A percentile compares a stretch with the other conserved stretches of the same genome.
phyloP scores from a whole-genome alignment of 768 basidiomycete genomes.

The Phaeotremella fagi region DNA sequence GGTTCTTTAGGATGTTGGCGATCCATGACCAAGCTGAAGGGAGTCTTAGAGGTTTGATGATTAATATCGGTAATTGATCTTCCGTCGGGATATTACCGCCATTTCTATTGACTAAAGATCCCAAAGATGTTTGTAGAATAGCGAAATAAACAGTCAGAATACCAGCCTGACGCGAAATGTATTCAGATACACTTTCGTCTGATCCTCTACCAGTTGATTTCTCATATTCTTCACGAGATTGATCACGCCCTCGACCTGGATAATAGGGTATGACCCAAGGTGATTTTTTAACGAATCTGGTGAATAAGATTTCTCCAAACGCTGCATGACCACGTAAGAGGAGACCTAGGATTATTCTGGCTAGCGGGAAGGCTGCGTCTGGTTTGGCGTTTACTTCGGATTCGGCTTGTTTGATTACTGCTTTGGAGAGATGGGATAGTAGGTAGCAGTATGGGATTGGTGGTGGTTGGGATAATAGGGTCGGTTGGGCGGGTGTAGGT shows the following conservation, averaged over 20 bases:
- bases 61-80: slow-evolving; percentile 25
- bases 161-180: slow-evolving; percentile 65
- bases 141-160: slow-evolving; percentile 83
- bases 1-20: slow-evolving; percentile 22
- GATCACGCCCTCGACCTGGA: slow-evolving; percentile 56
- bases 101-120: slow-evolving; percentile 22
- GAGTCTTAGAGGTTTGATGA: slow-evolving; percentile 26
- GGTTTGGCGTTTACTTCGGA: slow-evolving; percentile 87
- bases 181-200: slow-evolving; percentile 61
- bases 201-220: slow-evolving; percentile 47
- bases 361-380: slow-evolving; percentile 76
- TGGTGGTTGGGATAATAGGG: slow-evolving; percentile 41
- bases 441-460: slow-evolving; percentile 59
- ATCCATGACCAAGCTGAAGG: slow-evolving; percentile 43
- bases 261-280: slow-evolving; percentile 75
- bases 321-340: slow-evolving; percentile 55
- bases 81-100: slow-evolving; percentile 22
- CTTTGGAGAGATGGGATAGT: slow-evolving; percentile 81
- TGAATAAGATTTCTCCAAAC: slow-evolving; percentile 73
- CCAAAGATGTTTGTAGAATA: slow-evolving; percentile 53
- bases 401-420: slow-evolving; percentile 85
- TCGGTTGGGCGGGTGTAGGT: slow-evolving; percentile 17
- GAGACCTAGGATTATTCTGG: slow-evolving; percentile 67
- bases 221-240: slow-evolving; percentile 49
- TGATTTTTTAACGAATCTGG: slow-evolving; percentile 79